Evolutionary conservation across 1,284 basidiomycete species (phyloP), one percentile per base, ranked within the genome.

Genomic region (Hypsizygus ulmarius): DNA sequence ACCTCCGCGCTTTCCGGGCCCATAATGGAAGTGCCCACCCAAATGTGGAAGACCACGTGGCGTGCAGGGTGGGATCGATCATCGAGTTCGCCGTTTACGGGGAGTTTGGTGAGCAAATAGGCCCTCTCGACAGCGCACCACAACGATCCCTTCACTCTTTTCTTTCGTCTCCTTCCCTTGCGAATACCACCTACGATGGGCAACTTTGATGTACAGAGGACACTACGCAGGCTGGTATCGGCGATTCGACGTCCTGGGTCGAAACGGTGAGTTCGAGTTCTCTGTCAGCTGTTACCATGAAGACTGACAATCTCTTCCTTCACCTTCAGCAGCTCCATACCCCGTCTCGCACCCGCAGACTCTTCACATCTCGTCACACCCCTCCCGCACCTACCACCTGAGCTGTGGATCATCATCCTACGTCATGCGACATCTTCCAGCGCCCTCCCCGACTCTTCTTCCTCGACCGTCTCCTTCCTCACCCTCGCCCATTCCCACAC

Each of bases 351-450:
- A n/a, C 7, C 39, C 25, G 12, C 8, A n/a, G 33, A 42, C 14
- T 25, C 27, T 25, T 35, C 14, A 3, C 39, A 19, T n/a, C n/a
- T n/a, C 27, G 19, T 19, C 35, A 19, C 25, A 14, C 45, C 35
- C 27, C 45, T 48, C n/a, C 77, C 75, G 9, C 60, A 65, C 52
- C 63, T 84, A 25, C 81, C 82, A 1, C 59, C 73, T 2, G 82
- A 84, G 55, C 59, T 84, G 9, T 84, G 82, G 82, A 68, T 74
- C n/a, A 61, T 75, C 54, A 73, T 83, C 49, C 68, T 83, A 44
- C 72, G 76, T 38, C 75, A 77, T 56, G 76, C 78, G 6, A 57
- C 52, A 43, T 52, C 53, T n/a, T 37, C 46, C 21, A 47, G 27
- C 11, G 35, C 43, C 28, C 21, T 27, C 15, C 40, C 16, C 0